Conservation (phyloP, 495 filamentous ascomycete species). For the Aspergillus baeticus region DNA sequence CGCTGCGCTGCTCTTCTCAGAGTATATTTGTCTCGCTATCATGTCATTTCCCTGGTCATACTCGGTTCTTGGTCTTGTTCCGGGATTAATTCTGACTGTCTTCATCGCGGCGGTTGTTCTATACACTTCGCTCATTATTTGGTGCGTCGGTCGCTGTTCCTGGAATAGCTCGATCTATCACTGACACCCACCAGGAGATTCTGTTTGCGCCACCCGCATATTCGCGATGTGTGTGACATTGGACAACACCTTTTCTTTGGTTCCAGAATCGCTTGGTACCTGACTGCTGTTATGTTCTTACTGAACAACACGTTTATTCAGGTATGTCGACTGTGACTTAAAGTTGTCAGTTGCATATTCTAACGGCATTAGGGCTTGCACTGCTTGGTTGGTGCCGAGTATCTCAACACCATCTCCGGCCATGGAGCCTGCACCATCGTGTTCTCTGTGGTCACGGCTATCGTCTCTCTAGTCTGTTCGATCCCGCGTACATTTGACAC, state of each 20-base stretch:
- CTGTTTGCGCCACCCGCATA: slow-evolving; percentile 81
- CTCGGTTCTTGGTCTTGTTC: slow-evolving; percentile 81
- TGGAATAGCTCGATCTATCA: background rate
- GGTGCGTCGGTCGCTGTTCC: slow-evolving; percentile 30
- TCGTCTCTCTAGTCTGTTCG: slow-evolving; percentile 73
- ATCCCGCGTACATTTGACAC: slow-evolving; percentile 78
- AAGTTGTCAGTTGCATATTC: slow-evolving; percentile 9
- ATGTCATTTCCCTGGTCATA: slow-evolving; percentile 95
- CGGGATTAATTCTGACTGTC: slow-evolving; percentile 78
- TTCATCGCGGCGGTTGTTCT: slow-evolving; percentile 71
- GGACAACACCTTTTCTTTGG: slow-evolving; percentile 85
- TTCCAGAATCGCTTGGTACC: slow-evolving; percentile 76
- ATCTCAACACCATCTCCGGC: slow-evolving; percentile 78
- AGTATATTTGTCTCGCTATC: slow-evolving; percentile 91
- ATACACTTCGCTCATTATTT: slow-evolving; percentile 82
- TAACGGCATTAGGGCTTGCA: slow-evolving; percentile 60
- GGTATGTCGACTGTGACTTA: slow-evolving; percentile 29
- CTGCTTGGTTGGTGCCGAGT: slow-evolving; percentile 75
- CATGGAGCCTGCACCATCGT: slow-evolving; percentile 67
- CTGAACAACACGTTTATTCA: slow-evolving; percentile 90
- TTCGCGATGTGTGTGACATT: slow-evolving; percentile 87
- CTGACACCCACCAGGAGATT: slow-evolving; percentile 58
- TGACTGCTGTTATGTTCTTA: slow-evolving; percentile 84
- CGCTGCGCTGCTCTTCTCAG: slow-evolving; percentile 80
- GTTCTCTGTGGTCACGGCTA: slow-evolving; percentile 65